These are phyloP conservation scores for Aspergillus mulundensis DNA, from an alignment of 495 filamentous ascomycete genomes.

Conservation along the genomic window DNA sequence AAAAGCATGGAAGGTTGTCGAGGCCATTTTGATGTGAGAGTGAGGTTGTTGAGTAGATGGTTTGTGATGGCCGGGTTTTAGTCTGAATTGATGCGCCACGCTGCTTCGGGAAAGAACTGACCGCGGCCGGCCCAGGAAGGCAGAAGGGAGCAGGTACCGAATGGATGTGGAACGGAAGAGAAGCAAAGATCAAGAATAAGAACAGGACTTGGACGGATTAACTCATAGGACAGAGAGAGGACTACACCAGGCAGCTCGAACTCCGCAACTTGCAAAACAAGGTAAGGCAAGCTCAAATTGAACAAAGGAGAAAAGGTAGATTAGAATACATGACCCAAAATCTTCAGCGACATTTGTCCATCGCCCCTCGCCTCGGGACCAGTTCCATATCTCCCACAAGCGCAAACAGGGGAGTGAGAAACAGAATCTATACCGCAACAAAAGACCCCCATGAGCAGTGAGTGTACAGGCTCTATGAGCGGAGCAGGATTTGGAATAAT, in stretches of 20 bases:
- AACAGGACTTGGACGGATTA: neutral
- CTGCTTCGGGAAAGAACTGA: no score
- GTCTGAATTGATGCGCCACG: no score
- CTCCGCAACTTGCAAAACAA: neutral
- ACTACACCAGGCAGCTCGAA: neutral
- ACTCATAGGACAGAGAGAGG: neutral
- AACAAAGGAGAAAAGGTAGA: slow-evolving; percentile 10
- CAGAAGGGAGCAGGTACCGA: neutral
- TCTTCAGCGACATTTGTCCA: slow-evolving; percentile 9
- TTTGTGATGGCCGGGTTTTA: no score
- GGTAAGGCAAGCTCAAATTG: slow-evolving; percentile 6
- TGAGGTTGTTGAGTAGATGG: no score
- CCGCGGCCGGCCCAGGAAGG: neutral
- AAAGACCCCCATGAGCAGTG: slow-evolving; percentile 19
- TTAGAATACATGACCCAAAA: slow-evolving; percentile 16
- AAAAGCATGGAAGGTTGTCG: neutral
- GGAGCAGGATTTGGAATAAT: slow-evolving; percentile 23
- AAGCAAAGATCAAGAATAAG: neutral
- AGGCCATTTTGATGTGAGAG: neutral
- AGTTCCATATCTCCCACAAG: slow-evolving; percentile 6
- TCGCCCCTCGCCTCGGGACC: slow-evolving; percentile 4
- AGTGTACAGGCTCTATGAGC: slow-evolving; percentile 22
- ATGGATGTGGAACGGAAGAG: neutral
- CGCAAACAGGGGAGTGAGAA: slow-evolving; percentile 13
- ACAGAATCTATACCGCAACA: slow-evolving; percentile 18